Base-by-base conservation (phyloP, 768 basidiomycete genomes). In the Leccinum rimulosum region DNA sequence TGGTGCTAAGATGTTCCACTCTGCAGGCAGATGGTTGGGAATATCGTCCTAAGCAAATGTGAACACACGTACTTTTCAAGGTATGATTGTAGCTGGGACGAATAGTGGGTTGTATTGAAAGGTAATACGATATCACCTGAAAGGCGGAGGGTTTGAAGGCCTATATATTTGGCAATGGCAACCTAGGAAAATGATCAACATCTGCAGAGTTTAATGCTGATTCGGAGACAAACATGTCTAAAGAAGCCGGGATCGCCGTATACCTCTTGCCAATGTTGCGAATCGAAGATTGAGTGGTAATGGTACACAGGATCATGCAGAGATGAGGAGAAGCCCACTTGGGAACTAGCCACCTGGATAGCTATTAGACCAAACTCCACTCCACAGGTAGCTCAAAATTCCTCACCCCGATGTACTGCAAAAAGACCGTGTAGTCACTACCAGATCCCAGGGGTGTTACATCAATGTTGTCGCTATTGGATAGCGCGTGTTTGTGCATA, bases 391-490 rank as follows among this genome's bases (percentile, higher is more conserved):
- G 35, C 27, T 17, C 17, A 33, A 58, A 25, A 38, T 31, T 33
- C 9, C 83, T 74, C 56, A 89, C 82, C 2, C 89, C 89, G 54
- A 86, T 77, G 45, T 86, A 79, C 72, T 98, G 93, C 66, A 98
- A 74, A 77, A 98, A 97, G 10, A 93, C 88, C 0, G 95, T 97
- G 64, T 82, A 98, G 73, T 98, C 96, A 58, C 91, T 93, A 27
- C 93, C 93, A 54, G 87, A 90, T 43, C 93, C 93, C n/a, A 94
- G 75, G 15, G 90, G 81, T 0, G 45, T 40, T 36, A 94, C 73
- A 19, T 80, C 82, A 3, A 73, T 67, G 10, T 75, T 70, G 28
- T 75, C 68, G 30, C 70, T 69, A 4, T 70, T 61, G 2, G 66
- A 68, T 47, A 58, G 47, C 50, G 48, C 61, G 53, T 70, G 68